Evolutionary conservation across 1,284 basidiomycete species (phyloP).

Genomic region (Cystobasidium pallidum): DNA sequence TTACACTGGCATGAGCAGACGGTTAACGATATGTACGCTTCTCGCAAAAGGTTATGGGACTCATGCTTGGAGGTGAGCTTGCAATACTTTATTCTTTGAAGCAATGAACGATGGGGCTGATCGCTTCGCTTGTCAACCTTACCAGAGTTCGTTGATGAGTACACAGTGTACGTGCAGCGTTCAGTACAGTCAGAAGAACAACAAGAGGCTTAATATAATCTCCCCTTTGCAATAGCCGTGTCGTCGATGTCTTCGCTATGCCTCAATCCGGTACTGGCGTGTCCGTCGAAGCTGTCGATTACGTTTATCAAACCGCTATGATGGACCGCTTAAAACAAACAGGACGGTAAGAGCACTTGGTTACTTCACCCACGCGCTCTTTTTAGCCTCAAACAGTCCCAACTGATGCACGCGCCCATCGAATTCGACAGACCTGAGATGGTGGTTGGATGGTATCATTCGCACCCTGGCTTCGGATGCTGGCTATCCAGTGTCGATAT

Average conservation of each 20-base stretch:
- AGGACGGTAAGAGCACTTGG: conserved; percentile 69
- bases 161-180: conserved; percentile 68
- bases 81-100: neutral
- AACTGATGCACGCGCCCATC: neutral
- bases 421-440: conserved; percentile 76
- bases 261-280: conserved; percentile 98
- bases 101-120: conserved; percentile 9
- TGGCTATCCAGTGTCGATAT: conserved; percentile 99
- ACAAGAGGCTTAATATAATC: conserved; percentile 8
- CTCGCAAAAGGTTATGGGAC: conserved; percentile 67
- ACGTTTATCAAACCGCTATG: conserved; percentile 99
- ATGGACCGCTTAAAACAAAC: conserved; percentile 99
- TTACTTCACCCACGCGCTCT: conserved; percentile 12
- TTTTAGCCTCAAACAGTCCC: neutral
- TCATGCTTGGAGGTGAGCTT: conserved; percentile 75
- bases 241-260: conserved; percentile 99
- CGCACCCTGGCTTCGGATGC: conserved; percentile 98
- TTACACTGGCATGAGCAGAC: neutral
- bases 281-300: conserved; percentile 97
- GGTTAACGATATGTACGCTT: neutral
- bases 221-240: conserved; percentile 62
- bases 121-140: neutral
- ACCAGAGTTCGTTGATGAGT: conserved; percentile 95
- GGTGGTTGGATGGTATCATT: conserved; percentile 99
- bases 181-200: neutral